Evolutionary conservation across 116 monocot genomes (phyloP).

Genomic region (Trichopus zeylanicus): DNA sequence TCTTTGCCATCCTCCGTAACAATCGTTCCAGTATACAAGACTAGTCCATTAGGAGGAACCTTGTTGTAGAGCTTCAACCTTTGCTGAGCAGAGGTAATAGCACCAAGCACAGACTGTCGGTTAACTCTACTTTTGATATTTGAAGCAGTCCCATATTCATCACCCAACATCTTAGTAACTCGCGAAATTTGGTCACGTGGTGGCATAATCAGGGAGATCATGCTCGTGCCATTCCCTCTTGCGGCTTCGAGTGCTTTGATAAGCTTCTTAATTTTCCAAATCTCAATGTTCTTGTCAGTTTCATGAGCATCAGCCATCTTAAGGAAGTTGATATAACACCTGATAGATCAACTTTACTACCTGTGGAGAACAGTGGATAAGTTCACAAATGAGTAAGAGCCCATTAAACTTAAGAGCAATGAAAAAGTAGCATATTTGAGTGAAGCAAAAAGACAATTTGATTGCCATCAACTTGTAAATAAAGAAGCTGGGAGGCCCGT

Average conservation of each 20-base stretch:
- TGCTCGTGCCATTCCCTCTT: constrained; percentile 41
- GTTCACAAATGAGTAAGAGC: too few species aligned
- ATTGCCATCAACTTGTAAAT: too few species aligned
- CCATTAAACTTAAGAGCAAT: too few species aligned
- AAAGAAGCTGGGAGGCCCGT: too few species aligned
- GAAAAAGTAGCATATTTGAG: too few species aligned
- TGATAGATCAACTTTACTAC: too few species aligned
- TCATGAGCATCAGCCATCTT: constrained; percentile 8
- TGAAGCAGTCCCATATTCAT: constrained; percentile 43
- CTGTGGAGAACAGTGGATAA: too few species aligned
- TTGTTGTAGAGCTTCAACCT: constrained; percentile 30
- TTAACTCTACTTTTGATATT: constrained; percentile 44
- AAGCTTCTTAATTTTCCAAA: constrained; percentile 37
- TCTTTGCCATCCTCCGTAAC: constrained; percentile 42
- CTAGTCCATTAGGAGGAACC: constrained; percentile 34
- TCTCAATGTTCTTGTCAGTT: constrained; percentile 41
- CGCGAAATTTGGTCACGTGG: constrained; percentile 36
- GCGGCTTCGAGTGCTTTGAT: constrained; percentile 36
- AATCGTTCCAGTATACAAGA: constrained; percentile 32
- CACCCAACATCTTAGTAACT: constrained; percentile 36
- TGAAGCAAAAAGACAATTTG: too few species aligned
- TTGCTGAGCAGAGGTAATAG: constrained; percentile 40
- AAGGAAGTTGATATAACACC: background rate
- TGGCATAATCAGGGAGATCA: constrained; percentile 43
- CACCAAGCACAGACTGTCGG: constrained; percentile 33